Percentiles rank a stretch among this genome's conserved stretches.
These are phyloP conservation scores for Cylindrotheca closterium DNA, from an alignment of 108 stramenopile species.

Conservation along the genomic window DNA sequence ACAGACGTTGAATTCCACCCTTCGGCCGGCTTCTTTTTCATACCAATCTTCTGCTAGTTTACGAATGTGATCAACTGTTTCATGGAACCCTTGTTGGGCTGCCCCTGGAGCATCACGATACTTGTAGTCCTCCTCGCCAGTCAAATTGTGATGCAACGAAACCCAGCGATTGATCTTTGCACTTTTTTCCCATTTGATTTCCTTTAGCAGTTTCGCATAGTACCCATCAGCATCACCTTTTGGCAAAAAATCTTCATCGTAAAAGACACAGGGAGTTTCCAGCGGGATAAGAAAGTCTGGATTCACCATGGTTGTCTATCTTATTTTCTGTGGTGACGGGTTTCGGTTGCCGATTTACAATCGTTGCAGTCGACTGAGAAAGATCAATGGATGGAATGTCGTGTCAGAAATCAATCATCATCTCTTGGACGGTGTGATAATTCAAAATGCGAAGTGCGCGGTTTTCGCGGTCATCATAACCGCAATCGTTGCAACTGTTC, in stretches of 20 bases:
- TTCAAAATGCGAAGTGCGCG: too few species aligned
- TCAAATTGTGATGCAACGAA: conserved; percentile 40
- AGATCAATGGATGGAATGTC: too few species aligned
- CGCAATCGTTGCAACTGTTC: too few species aligned
- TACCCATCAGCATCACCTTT: conserved; percentile 29
- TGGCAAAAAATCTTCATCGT: conserved; percentile 52
- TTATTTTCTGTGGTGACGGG: too few species aligned
- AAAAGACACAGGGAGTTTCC: conserved; percentile 59
- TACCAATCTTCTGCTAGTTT: conserved; percentile 63
- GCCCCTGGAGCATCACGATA: conserved; percentile 63
- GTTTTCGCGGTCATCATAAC: too few species aligned
- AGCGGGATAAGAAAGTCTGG: conserved; percentile 46
- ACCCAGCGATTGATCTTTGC: conserved; percentile 80
- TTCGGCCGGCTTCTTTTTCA: conserved; percentile 15
- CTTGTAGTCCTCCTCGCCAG: conserved; percentile 7
- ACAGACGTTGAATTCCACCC: conserved; percentile 67
- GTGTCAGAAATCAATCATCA: too few species aligned
- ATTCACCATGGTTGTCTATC: conserved; percentile 13
- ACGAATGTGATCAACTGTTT: conserved; percentile 22
- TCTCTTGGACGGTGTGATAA: too few species aligned
- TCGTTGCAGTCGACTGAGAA: too few species aligned
- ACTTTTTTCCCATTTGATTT: conserved; percentile 65
- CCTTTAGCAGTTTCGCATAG: conserved; percentile 44
- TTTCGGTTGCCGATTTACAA: too few species aligned
- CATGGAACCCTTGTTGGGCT: conserved; percentile 19